Conservation (phyloP, 2,329 filamentous ascomycete species). For the Cladosporium sp. region DNA sequence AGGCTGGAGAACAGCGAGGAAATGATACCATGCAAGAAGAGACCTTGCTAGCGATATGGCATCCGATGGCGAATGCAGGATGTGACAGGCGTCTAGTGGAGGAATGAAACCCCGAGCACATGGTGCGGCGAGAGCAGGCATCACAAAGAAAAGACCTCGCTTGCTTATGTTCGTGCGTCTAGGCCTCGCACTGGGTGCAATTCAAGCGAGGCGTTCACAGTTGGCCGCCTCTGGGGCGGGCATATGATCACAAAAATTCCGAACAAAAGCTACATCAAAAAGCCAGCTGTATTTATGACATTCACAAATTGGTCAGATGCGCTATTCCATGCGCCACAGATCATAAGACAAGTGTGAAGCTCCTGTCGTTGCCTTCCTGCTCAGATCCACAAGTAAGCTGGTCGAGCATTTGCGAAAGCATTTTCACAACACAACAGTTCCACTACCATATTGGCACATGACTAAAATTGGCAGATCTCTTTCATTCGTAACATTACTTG, state of each 20-base stretch:
- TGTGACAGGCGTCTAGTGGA: background rate
- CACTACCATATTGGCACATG: background rate
- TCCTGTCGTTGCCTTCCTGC: background rate
- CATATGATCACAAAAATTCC: background rate
- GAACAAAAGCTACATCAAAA: background rate
- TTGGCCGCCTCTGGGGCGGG: background rate
- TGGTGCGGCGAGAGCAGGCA: background rate
- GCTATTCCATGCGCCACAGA: background rate
- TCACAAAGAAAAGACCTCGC: background rate
- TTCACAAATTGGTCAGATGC: background rate
- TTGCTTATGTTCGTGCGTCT: background rate
- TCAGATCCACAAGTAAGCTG: background rate
- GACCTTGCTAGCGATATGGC: background rate
- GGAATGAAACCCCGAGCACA: background rate
- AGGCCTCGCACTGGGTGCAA: background rate
- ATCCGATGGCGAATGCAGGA: background rate
- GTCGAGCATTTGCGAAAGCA: background rate
- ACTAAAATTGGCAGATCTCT: background rate
- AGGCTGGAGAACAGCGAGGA: background rate
- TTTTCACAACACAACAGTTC: background rate
- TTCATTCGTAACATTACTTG: background rate
- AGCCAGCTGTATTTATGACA: constrained; percentile 12
- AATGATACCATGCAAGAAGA: constrained; percentile 13
- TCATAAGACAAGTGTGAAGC: background rate
- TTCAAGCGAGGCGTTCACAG: constrained; percentile 3